Evolutionary conservation across 345 rosid species (phyloP).

Genomic region (Acer yangbiense): DNA sequence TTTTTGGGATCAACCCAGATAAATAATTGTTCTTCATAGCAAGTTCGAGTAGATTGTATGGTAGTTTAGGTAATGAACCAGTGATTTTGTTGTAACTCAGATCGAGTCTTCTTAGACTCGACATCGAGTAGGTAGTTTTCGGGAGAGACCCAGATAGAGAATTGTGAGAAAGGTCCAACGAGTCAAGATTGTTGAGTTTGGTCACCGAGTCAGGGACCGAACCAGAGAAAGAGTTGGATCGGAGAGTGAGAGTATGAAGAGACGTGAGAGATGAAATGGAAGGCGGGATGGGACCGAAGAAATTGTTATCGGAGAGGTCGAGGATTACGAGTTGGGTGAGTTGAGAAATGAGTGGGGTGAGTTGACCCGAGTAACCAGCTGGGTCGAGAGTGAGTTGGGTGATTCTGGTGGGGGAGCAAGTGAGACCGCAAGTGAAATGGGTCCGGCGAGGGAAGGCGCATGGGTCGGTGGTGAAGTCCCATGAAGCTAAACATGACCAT

Average conservation of each 20-base stretch:
- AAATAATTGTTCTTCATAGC: conserved; percentile 69
- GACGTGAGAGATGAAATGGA: conserved; percentile 55
- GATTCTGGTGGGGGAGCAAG: conserved; percentile 57
- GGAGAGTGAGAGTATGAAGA: conserved; percentile 62
- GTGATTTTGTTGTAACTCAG: conserved; percentile 74
- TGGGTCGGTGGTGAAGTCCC: conserved; percentile 74
- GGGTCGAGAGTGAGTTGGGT: conserved; percentile 80
- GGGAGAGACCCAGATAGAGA: conserved; percentile 68
- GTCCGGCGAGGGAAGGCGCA: conserved; percentile 69
- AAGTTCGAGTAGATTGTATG: conserved; percentile 52
- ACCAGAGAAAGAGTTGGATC: conserved; percentile 72
- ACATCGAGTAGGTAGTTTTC: conserved; percentile 34
- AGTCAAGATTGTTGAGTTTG: conserved; percentile 44
- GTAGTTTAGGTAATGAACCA: conserved; percentile 70
- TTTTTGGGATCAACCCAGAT: conserved; percentile 54
- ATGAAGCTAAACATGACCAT: conserved; percentile 69
- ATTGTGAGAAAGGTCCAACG: conserved; percentile 68
- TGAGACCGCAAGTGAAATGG: conserved; percentile 65
- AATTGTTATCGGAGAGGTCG: conserved; percentile 75
- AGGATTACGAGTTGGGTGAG: conserved; percentile 62
- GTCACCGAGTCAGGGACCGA: conserved; percentile 53
- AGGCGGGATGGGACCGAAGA: conserved; percentile 64
- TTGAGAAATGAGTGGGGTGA: conserved; percentile 60
- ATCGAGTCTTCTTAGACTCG: conserved; percentile 58
- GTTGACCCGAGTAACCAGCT: conserved; percentile 74